Base-by-base conservation (phyloP, 1,284 basidiomycete species). In the Golubevia sp. region DNA sequence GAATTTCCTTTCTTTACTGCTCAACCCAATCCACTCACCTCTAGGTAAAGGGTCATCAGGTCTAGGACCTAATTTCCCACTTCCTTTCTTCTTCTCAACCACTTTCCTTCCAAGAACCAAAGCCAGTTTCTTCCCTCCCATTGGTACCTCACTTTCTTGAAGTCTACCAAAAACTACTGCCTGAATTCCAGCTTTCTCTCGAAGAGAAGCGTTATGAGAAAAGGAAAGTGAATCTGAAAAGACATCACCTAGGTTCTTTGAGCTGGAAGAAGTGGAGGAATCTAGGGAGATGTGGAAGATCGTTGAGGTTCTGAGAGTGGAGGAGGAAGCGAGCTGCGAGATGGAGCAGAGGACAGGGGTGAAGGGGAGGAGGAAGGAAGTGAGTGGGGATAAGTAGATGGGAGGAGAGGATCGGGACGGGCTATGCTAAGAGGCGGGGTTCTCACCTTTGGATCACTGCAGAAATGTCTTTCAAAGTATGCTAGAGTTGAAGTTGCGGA, bases 401-500 rank as follows among this genome's bases (percentile, higher is more conserved):
- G 21, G 50, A 11, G 50, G 11, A 11, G 21, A 26, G 50, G 50
- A 52, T 23, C 11, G 21, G 20, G 26, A 30, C 24, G 54, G n/a
- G n/a, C n/a, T n/a, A n/a, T 5, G 54, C 6, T 26, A 18, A 6
- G 2, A 25, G 11, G 11, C 38, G 13, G 18, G 6, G 18, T 44
- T 8, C 38, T 30, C 24, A 72, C 65, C 61, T 64, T 63, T 21
- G 59, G 63, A 26, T 71, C 66, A 23, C 61, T 61, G 61, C 77
- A 73, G 56, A 80, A 79, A 15, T 71, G 26, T 5, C 71, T 66
- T 53, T 74, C 71, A 44, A 82, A 77, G 62, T 66, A 80, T 27
- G 70, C 67, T 38, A 64, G 55, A 0, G 78, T 80, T 2, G 64
- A 63, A 7, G 30, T 61, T 54, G 66, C 62, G 2, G 59, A 26